These are phyloP conservation scores for Penicillium sp. DNA, from an alignment of 2,329 filamentous ascomycete species.

Conservation along the genomic window DNA sequence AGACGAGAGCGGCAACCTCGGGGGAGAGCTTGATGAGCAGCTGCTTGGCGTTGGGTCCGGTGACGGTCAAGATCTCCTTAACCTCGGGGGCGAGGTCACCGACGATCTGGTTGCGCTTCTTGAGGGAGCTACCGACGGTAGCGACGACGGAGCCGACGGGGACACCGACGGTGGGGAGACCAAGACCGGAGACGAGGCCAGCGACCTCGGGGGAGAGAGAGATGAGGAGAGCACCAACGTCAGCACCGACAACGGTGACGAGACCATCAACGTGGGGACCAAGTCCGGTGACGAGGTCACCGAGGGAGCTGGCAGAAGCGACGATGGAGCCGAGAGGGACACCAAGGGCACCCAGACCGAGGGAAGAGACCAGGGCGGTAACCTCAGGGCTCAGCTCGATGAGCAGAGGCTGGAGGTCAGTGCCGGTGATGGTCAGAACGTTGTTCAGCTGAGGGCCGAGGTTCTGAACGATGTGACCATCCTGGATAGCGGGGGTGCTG, in stretches of 20 bases:
- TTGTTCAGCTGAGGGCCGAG: conserved; percentile 31
- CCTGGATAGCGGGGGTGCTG: conserved; percentile 13
- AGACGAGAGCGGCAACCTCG: conserved; percentile 27
- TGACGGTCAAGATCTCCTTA: conserved; percentile 29
- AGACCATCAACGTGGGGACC: conserved; percentile 25
- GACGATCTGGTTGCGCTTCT: conserved; percentile 34
- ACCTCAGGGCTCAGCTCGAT: conserved; percentile 33
- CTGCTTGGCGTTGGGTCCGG: conserved; percentile 27
- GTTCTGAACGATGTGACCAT: conserved; percentile 32
- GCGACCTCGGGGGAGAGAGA: conserved; percentile 29
- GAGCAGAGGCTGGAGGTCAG: conserved; percentile 28
- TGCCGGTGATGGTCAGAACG: conserved; percentile 31
- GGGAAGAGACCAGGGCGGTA: conserved; percentile 27
- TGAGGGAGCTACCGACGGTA: conserved; percentile 29
- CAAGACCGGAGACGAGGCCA: conserved; percentile 28
- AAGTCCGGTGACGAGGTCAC: conserved; percentile 27
- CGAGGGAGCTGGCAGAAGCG: conserved; percentile 26
- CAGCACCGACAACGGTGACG: conserved; percentile 32
- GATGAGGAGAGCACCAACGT: conserved; percentile 31
- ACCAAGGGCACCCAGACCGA: conserved; percentile 28
- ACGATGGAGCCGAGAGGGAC: conserved; percentile 28
- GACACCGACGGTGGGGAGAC: conserved; percentile 28
- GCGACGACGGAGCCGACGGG: conserved; percentile 30
- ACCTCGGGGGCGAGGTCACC: conserved; percentile 26
- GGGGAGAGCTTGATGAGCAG: conserved; percentile 36